Conservation (phyloP, 352 stramenopile species). For the Halophytophthora batemanensis region DNA sequence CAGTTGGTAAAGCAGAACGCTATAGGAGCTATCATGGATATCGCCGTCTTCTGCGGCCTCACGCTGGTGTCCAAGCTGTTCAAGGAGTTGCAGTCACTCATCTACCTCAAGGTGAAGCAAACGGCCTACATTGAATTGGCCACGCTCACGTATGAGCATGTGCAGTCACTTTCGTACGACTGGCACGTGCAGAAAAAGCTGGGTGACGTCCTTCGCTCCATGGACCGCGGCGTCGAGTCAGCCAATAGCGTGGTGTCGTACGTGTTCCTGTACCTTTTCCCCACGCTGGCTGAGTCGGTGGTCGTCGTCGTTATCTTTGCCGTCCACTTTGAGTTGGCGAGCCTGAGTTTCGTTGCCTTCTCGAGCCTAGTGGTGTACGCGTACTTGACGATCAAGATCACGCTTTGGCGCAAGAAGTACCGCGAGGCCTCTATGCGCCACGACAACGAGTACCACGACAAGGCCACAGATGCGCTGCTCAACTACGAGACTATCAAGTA, state of each 20-base stretch:
- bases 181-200: slow-evolving; percentile 98
- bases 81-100: slow-evolving; percentile 94
- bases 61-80: slow-evolving; percentile 89
- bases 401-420: slow-evolving; percentile 97
- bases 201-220: slow-evolving; percentile 94
- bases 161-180: slow-evolving; percentile 95
- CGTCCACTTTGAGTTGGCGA: slow-evolving; percentile 92
- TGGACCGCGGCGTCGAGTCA: slow-evolving; percentile 91
- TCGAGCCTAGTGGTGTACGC: slow-evolving; percentile 95
- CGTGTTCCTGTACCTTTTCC: slow-evolving; percentile 95
- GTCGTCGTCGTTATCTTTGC: slow-evolving; percentile 93
- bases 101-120: slow-evolving; percentile 96
- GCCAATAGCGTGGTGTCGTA: slow-evolving; percentile 96
- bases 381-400: slow-evolving; percentile 95
- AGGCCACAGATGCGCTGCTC: slow-evolving; percentile 95
- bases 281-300: slow-evolving; percentile 93
- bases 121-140: slow-evolving; percentile 97
- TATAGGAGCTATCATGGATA: slow-evolving; percentile 44
- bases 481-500: slow-evolving; percentile 99
- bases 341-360: slow-evolving; percentile 92
- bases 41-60: slow-evolving; percentile 78
- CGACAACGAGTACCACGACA: slow-evolving; percentile 98
- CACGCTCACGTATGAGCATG: slow-evolving; percentile 95
- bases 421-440: slow-evolving; percentile 91
- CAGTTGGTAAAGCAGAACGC: slow-evolving; percentile 70